Evolutionary conservation across 345 rosid species (phyloP).

Genomic region (Citrus glauca): DNA sequence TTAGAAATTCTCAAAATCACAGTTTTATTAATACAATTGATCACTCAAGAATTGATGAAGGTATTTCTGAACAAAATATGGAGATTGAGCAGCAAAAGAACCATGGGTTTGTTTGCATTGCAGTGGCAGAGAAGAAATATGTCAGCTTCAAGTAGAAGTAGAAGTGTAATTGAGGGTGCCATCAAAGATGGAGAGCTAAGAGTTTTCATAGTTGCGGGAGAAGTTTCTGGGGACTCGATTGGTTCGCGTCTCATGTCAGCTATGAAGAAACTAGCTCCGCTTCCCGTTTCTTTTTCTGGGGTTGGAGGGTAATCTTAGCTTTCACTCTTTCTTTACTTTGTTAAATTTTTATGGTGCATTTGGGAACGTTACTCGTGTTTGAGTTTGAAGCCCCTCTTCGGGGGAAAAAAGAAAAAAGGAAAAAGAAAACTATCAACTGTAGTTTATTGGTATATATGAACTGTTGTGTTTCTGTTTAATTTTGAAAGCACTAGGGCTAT

Average conservation of each 20-base stretch:
- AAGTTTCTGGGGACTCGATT: conserved; percentile 86
- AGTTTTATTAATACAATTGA: not conserved
- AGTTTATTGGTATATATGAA: not conserved
- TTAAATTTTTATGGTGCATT: not conserved
- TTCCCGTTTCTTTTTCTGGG: conserved; percentile 73
- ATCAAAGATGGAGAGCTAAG: conserved; percentile 70
- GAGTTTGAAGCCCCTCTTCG: not conserved
- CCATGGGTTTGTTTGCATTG: conserved; percentile 7
- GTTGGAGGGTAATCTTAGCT: conserved; percentile 80
- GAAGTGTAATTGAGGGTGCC: conserved; percentile 42
- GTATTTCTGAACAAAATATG: not conserved
- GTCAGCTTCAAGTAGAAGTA: conserved; percentile 42
- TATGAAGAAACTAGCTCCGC: conserved; percentile 60
- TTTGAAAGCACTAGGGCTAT: not conserved
- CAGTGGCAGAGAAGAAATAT: conserved; percentile 17
- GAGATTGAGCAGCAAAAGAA: not conserved
- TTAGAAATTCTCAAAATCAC: not conserved
- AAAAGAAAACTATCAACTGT: no score
- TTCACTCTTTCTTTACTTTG: not conserved
- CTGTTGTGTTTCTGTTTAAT: not conserved
- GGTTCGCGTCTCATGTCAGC: conserved; percentile 86
- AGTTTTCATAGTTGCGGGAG: conserved; percentile 78
- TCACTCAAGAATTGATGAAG: not conserved
- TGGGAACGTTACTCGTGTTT: not conserved
- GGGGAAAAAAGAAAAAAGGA: no score